These are phyloP conservation scores for Colletotrichum melonis DNA, from an alignment of 2,329 filamentous ascomycete species.

Conservation along the genomic window DNA sequence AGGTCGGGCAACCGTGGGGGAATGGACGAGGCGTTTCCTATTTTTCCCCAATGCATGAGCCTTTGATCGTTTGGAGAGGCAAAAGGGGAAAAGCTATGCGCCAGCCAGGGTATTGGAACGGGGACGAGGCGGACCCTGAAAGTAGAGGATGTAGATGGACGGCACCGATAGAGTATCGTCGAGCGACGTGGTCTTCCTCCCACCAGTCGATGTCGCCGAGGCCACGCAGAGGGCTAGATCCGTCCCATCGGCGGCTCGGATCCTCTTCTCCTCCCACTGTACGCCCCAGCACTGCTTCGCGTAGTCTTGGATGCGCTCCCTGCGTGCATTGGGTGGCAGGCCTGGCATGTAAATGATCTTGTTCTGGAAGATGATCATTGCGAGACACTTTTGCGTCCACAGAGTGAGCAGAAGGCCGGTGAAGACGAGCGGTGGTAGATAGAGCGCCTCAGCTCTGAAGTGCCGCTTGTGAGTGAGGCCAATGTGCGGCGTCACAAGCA, in stretches of 20 bases:
- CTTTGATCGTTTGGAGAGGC: constrained; percentile 24
- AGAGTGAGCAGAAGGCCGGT: constrained; percentile 72
- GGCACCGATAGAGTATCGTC: constrained; percentile 31
- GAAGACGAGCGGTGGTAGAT: constrained; percentile 77
- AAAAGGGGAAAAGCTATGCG: not conserved
- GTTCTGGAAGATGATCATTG: constrained; percentile 83
- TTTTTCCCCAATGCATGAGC: constrained; percentile 24
- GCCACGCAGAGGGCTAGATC: constrained; percentile 70
- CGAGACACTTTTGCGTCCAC: constrained; percentile 75
- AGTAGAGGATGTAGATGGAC: constrained; percentile 67
- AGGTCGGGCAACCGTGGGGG: constrained; percentile 68
- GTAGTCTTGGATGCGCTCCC: constrained; percentile 76
- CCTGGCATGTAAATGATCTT: constrained; percentile 86
- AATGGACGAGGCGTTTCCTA: constrained; percentile 70
- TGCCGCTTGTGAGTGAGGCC: constrained; percentile 40
- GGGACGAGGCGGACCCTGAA: constrained; percentile 57
- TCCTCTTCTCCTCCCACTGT: constrained; percentile 74
- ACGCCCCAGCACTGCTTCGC: constrained; percentile 68
- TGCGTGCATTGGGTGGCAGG: constrained; percentile 76
- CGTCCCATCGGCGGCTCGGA: constrained; percentile 72
- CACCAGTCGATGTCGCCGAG: constrained; percentile 46
- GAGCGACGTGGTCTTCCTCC: constrained; percentile 25
- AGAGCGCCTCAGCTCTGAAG: constrained; percentile 52
- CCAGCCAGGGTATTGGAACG: constrained; percentile 6
- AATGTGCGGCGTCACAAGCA: constrained; percentile 24